Percentiles rank a stretch among this genome's conserved stretches.
phyloP scores from a whole-genome alignment of 2,329 filamentous ascomycete genomes.

The Talaromyces funiculosus region DNA sequence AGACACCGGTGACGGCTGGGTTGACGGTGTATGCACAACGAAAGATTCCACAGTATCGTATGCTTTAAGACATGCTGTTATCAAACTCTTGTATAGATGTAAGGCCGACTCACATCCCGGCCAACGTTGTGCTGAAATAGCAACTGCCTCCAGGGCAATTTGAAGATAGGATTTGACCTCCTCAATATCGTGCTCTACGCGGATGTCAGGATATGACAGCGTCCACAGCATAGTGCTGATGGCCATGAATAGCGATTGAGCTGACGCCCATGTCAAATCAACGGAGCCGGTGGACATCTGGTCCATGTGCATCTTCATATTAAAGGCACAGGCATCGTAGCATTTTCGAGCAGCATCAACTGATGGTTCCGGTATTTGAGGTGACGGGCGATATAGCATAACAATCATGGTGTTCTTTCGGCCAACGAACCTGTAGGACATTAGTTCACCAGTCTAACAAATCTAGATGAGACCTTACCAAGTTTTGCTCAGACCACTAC shows the following conservation, averaged over 20 bases:
- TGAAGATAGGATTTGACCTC: conserved; percentile 72
- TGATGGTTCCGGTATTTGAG: conserved; percentile 83
- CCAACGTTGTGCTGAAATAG: conserved; percentile 79
- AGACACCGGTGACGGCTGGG: conserved; percentile 36
- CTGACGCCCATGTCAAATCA: conserved; percentile 91
- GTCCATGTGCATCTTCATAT: conserved; percentile 72
- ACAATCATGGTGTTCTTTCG: conserved; percentile 84
- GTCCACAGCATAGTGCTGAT: conserved; percentile 90
- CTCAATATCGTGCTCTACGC: conserved; percentile 63
- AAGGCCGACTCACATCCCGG: conserved; percentile 81
- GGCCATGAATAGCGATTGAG: conserved; percentile 82
- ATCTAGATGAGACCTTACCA: conserved; percentile 58
- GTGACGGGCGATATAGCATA: conserved; percentile 82
- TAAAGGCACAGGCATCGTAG: conserved; percentile 74
- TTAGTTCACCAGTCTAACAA: background rate
- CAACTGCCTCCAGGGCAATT: conserved; percentile 70
- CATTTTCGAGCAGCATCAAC: conserved; percentile 71
- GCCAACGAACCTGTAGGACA: conserved; percentile 49
- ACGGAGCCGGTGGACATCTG: conserved; percentile 71
- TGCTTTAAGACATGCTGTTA: conserved; percentile 78
- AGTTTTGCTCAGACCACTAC: conserved; percentile 66
- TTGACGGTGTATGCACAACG: conserved; percentile 46
- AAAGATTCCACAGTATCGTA: conserved; percentile 61
- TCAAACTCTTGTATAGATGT: conserved; percentile 79
- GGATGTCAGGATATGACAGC: conserved; percentile 78